Conservation (phyloP, 2,329 filamentous ascomycete species). For the Arthrocladium fulminans region DNA sequence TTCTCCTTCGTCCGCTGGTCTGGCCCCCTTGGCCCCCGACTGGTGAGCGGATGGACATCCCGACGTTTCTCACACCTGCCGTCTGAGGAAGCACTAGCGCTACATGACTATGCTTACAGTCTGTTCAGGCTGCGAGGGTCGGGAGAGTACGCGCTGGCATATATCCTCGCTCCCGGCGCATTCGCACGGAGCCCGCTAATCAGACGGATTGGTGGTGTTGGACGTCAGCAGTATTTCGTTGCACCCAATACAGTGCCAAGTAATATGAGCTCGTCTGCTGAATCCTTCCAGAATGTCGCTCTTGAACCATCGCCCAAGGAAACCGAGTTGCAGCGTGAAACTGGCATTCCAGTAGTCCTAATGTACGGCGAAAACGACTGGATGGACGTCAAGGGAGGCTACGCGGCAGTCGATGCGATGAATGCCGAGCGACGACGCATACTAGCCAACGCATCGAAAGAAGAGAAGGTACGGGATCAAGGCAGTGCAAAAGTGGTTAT, state of each 20-base stretch:
- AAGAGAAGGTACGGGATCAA: constrained; percentile 63
- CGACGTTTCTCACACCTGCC: constrained; percentile 87
- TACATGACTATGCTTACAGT: constrained; percentile 90
- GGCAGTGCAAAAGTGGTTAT: constrained; percentile 75
- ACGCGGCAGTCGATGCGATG: constrained; percentile 69
- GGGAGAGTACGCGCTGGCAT: constrained; percentile 86
- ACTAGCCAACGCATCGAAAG: constrained; percentile 53
- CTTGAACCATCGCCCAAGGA: constrained; percentile 17
- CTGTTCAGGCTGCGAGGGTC: constrained; percentile 88
- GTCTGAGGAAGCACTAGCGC: constrained; percentile 63
- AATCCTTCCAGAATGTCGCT: not conserved
- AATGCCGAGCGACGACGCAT: constrained; percentile 55
- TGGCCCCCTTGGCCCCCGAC: constrained; percentile 78
- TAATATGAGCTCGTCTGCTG: constrained; percentile 4
- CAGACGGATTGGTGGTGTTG: constrained; percentile 74
- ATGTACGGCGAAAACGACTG: constrained; percentile 98
- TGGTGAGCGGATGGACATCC: constrained; percentile 91
- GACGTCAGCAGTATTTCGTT: constrained; percentile 52
- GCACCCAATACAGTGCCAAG: constrained; percentile 13
- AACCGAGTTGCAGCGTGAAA: constrained; percentile 38
- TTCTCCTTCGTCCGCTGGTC: constrained; percentile 84
- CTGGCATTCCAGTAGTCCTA: constrained; percentile 72
- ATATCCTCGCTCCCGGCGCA: constrained; percentile 86
- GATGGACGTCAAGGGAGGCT: constrained; percentile 91
- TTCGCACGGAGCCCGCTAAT: constrained; percentile 84